Evolutionary conservation across 2,329 filamentous ascomycete species (phyloP), one percentile per base, ranked within the genome.

Genomic region (Colletotrichum sp.): DNA sequence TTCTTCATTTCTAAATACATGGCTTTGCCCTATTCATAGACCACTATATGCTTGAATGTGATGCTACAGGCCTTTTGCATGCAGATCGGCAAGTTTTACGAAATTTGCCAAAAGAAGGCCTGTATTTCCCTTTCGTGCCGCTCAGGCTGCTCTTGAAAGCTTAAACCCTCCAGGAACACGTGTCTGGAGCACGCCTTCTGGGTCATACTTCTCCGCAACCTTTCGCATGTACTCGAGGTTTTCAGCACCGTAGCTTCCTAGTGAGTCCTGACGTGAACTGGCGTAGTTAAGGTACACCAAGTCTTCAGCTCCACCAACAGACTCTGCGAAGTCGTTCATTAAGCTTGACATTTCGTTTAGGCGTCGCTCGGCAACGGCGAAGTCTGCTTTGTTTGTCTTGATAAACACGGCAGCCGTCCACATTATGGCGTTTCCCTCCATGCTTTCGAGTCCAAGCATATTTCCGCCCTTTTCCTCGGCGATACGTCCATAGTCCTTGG

Each of bases 381-480:
- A 72, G 1, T 60, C 64, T 0, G 63, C 32, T 2, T 57, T 28
- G 3, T 36, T 28, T 7, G 32, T 60, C 3, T 36, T 60, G 30
- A 68, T 34, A 21, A 59, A 57, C 0, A 72, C 71, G 8, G 39
- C 49, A 1, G 32, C 63, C 2, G 63, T 66, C 71, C 63, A 72
- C 49, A 66, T 71, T 7, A 71, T 12, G 2, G 60, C 60, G 8
- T 63, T 34, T 26, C 13, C 13, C 12, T 4, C 6, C 8, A 71
- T 44, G 16, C 15, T 68, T 30, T 82, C 80, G n/a, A 88, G 76
- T 1, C 85, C 86, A 8, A 88, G 78, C 6, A 86, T 80, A 68
- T 88, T 89, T 8, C 86, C 85, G 2, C 85, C 86, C 36, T 83
- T 84, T 34, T 80, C 78, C 57, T 80, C 69, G 77, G 82, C 82